Evolutionary conservation across 345 rosid genomes (phyloP).

Genomic region (Hibiscus trionum): DNA sequence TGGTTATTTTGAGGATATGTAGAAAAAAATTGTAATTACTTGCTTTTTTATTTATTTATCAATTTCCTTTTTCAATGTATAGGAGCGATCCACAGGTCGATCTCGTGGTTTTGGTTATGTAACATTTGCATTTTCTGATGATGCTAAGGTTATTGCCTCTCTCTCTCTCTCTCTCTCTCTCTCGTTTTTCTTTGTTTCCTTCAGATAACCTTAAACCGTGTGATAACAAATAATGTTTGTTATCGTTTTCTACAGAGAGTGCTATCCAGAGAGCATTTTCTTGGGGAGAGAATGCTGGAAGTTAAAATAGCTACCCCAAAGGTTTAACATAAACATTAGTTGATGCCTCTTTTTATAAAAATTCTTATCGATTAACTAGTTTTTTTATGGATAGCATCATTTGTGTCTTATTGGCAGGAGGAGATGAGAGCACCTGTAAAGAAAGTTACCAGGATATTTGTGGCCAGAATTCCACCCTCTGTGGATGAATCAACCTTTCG

Average conservation of each 20-base stretch:
- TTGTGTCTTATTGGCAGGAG: constrained; percentile 46
- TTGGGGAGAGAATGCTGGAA: constrained; percentile 84
- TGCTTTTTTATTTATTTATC: not conserved
- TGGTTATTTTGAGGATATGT: not conserved
- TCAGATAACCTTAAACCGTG: not conserved
- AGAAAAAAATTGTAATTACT: not conserved
- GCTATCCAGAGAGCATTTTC: constrained; percentile 66
- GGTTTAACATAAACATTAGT: constrained; percentile 33
- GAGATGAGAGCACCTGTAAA: constrained; percentile 89
- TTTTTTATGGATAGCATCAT: not conserved
- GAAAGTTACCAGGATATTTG: constrained; percentile 85
- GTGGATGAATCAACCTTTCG: constrained; percentile 76
- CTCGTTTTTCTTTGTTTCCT: not conserved
- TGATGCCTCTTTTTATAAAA: not conserved
- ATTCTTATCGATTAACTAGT: not conserved
- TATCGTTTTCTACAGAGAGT: constrained; percentile 41
- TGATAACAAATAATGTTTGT: not conserved
- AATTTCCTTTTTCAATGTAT: constrained; percentile 4
- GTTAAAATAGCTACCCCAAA: constrained; percentile 94
- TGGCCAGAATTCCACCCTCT: constrained; percentile 82
- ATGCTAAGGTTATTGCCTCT: constrained; percentile 62
- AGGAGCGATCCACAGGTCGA: constrained; percentile 91
- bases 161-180: not conserved
- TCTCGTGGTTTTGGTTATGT: constrained; percentile 99
- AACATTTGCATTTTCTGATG: constrained; percentile 66